A percentile compares a stretch with the other conserved stretches of the same genome.
These are phyloP conservation scores for Ophiocordyceps polyrhachis-furcata DNA, from an alignment of 2,329 filamentous ascomycete genomes.

Conservation along the genomic window DNA sequence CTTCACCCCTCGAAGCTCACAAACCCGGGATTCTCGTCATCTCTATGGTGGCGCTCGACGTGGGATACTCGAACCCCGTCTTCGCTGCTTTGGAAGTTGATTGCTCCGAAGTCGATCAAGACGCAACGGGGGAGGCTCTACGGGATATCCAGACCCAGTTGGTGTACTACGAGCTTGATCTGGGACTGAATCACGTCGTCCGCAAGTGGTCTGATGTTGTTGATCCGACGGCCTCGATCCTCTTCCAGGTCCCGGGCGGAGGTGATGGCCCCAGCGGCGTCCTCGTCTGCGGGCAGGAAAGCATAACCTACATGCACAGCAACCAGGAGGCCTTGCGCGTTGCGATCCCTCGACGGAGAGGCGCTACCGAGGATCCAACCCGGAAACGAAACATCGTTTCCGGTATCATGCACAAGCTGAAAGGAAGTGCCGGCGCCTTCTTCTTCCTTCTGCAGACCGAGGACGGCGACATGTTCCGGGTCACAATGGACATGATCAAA, in stretches of 20 bases:
- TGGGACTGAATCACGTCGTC: conserved; percentile 93
- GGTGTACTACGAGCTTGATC: conserved; percentile 93
- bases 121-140: conserved; percentile 67
- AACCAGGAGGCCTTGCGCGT: conserved; percentile 82
- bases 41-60: conserved; percentile 72
- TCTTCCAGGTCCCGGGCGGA: conserved; percentile 92
- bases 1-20: conserved; percentile 89
- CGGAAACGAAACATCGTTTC: conserved; percentile 74
- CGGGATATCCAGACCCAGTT: conserved; percentile 74
- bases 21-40: conserved; percentile 83
- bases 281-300: conserved; percentile 84
- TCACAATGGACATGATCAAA: conserved; percentile 79
- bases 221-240: conserved; percentile 68
- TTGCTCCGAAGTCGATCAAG: conserved; percentile 79
- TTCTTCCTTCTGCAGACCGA: conserved; percentile 95
- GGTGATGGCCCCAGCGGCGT: conserved; percentile 89
- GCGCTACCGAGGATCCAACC: conserved; percentile 78
- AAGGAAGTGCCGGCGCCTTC: conserved; percentile 64
- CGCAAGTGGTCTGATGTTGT: conserved; percentile 92
- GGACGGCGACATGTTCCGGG: conserved; percentile 95
- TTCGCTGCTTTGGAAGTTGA: conserved; percentile 92
- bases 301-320: conserved; percentile 90
- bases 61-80: conserved; percentile 91
- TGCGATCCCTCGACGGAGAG: conserved; percentile 70
- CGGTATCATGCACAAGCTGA: conserved; percentile 95